Conservation (phyloP, 2,329 filamentous ascomycete genomes). For the Fusarium keratoplasticum region DNA sequence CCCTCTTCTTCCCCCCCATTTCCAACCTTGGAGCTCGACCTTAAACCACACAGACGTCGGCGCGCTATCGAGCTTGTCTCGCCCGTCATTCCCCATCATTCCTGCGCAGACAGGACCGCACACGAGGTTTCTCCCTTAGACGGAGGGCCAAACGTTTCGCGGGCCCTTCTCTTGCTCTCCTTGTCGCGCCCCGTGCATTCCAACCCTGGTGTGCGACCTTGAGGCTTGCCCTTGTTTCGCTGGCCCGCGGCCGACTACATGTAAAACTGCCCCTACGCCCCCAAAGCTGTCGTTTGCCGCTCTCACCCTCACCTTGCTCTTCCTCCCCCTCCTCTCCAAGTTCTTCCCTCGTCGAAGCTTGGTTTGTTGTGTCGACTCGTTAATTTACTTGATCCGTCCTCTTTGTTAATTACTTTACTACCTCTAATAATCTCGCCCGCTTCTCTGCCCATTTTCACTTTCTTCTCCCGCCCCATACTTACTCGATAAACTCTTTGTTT, state of each 20-base stretch:
- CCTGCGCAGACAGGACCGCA: conserved; percentile 27
- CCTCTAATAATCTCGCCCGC: conserved; percentile 12
- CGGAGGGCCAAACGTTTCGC: conserved; percentile 34
- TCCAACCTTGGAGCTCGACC: not conserved
- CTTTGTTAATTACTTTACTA: not conserved
- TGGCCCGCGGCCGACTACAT: conserved; percentile 41
- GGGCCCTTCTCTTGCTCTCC: conserved; percentile 26
- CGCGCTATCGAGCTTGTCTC: conserved; percentile 46
- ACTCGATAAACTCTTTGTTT: not conserved
- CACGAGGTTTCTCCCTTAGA: conserved; percentile 48
- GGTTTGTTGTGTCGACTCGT: not conserved
- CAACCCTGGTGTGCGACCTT: conserved; percentile 39
- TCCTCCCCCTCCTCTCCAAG: conserved; percentile 4
- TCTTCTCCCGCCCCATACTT: conserved; percentile 5
- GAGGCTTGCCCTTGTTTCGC: conserved; percentile 43
- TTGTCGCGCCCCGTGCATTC: conserved; percentile 40
- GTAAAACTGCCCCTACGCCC: conserved; percentile 36
- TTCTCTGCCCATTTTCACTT: conserved; percentile 8
- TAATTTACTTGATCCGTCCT: not conserved
- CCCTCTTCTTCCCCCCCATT: not conserved
- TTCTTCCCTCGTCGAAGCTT: not conserved
- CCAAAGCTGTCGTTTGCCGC: conserved; percentile 26
- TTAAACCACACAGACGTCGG: conserved; percentile 9
- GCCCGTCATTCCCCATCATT: conserved; percentile 51
- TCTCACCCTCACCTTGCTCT: conserved; percentile 9